Conservation (phyloP, 352 stramenopile species). For the Phytophthora kernoviae region DNA sequence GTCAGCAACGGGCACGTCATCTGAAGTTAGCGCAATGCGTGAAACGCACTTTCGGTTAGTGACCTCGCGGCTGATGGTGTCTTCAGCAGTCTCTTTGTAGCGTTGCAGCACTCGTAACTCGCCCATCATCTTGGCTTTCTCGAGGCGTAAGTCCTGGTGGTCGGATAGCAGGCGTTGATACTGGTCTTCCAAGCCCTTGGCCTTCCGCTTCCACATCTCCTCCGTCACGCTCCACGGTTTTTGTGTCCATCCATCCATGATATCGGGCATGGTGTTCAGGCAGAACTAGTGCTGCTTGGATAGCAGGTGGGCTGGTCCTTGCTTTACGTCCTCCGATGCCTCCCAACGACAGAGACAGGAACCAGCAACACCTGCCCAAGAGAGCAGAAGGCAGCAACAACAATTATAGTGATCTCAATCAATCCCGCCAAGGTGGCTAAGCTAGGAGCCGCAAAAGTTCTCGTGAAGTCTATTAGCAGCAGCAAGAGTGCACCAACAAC, state of each 20-base stretch:
- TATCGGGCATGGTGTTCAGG: constrained; percentile 39
- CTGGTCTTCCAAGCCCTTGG: constrained; percentile 68
- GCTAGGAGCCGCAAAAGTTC: constrained; percentile 25
- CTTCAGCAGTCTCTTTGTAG: constrained; percentile 75
- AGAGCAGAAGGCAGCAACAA: constrained; percentile 32
- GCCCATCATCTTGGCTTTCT: constrained; percentile 70
- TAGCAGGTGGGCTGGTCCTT: not conserved
- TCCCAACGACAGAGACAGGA: constrained; percentile 12
- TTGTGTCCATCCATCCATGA: constrained; percentile 55
- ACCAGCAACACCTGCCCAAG: constrained; percentile 3
- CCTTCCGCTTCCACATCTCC: constrained; percentile 81
- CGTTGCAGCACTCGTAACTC: constrained; percentile 72
- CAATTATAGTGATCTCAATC: constrained; percentile 26
- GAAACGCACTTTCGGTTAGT: constrained; percentile 53
- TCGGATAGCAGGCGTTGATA: constrained; percentile 70
- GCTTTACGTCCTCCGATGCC: not conserved
- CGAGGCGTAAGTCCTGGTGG: constrained; percentile 70
- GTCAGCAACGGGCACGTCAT: not conserved
- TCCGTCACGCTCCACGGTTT: constrained; percentile 78
- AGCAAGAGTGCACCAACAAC: constrained; percentile 3
- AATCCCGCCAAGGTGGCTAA: constrained; percentile 3
- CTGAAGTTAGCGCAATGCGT: not conserved
- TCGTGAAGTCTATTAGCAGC: constrained; percentile 25
- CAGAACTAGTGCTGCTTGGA: not conserved
- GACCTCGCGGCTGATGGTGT: constrained; percentile 63